Evolutionary conservation across 768 basidiomycete species (phyloP).

Genomic region (Psilocybe cyanescens): DNA sequence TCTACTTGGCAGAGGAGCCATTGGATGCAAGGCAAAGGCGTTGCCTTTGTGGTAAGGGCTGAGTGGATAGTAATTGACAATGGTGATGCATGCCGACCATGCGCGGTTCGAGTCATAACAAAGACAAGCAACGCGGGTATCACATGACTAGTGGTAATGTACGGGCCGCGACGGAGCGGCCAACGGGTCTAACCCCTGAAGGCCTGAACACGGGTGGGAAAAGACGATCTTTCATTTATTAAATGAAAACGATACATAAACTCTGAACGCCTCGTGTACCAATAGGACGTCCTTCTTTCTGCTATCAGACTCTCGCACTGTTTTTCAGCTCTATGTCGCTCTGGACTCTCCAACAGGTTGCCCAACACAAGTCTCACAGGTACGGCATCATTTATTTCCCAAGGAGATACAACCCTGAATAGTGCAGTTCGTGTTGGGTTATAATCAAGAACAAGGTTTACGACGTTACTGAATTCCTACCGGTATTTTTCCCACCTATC

Average conservation of each 20-base stretch:
- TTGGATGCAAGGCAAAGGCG: conserved; percentile 17
- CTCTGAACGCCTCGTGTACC: conserved; percentile 10
- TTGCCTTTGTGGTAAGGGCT: background rate
- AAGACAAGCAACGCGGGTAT: conserved; percentile 56
- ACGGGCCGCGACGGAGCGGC: conserved; percentile 2
- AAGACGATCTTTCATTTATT: conserved; percentile 8
- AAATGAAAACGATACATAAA: conserved; percentile 1
- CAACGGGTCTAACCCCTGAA: background rate
- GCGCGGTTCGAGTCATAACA: conserved; percentile 53
- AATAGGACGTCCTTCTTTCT: conserved; percentile 7
- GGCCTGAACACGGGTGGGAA: background rate
- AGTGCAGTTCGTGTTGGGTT: conserved; percentile 78
- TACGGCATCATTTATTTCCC: conserved; percentile 29
- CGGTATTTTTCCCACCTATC: conserved; percentile 39
- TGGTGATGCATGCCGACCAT: conserved; percentile 29
- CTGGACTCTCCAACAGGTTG: conserved; percentile 59
- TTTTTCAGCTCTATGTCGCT: conserved; percentile 36
- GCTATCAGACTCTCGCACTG: conserved; percentile 20
- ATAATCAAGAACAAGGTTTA: conserved; percentile 82
- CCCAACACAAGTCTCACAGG: conserved; percentile 59
- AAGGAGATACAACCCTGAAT: conserved; percentile 10
- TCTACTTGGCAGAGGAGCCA: conserved; percentile 46
- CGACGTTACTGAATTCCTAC: conserved; percentile 81
- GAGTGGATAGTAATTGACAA: conserved; percentile 5
- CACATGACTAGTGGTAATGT: conserved; percentile 30